phyloP scores from a whole-genome alignment of 2,329 filamentous ascomycete genomes.

The Graphilbum ipis-grandicollis region DNA sequence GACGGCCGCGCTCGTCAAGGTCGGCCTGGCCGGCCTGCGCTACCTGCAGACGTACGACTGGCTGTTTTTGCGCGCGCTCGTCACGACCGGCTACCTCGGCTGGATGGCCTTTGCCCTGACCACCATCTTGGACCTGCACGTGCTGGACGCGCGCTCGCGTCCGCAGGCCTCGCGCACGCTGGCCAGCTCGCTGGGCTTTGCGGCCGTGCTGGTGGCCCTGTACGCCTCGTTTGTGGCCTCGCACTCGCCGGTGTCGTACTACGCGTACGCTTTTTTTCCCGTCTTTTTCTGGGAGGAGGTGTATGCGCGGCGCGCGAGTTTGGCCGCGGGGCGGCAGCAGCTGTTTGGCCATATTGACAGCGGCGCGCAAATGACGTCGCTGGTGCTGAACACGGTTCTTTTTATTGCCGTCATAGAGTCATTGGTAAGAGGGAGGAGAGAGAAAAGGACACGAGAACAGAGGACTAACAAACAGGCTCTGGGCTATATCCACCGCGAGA shows the following conservation, averaged over 20 bases:
- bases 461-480: conserved; percentile 47
- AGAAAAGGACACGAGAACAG: too few relatives aligned
- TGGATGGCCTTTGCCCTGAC: conserved; percentile 91
- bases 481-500: conserved; percentile 79
- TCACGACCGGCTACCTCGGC: conserved; percentile 80
- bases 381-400: conserved; percentile 44
- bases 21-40: conserved; percentile 65
- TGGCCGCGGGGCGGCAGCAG: conserved; percentile 46
- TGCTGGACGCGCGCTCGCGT: conserved; percentile 53
- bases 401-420: conserved; percentile 67
- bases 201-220: conserved; percentile 54
- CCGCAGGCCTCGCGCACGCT: conserved; percentile 45
- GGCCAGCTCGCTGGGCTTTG: conserved; percentile 47
- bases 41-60: conserved; percentile 98
- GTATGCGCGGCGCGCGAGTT: conserved; percentile 54
- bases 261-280: conserved; percentile 81
- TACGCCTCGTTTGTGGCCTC: conserved; percentile 70
- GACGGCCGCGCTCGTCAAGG: conserved; percentile 58
- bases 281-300: conserved; percentile 96
- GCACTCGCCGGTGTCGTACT: conserved; percentile 68
- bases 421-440: conserved; percentile 44
- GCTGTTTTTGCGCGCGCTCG: conserved; percentile 78
- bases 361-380: conserved; percentile 28
- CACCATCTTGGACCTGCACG: conserved; percentile 74
- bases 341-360: conserved; percentile 55